These are phyloP conservation scores for Arachnomyces sp. DNA, from an alignment of 2,329 filamentous ascomycete species.

Conservation along the genomic window DNA sequence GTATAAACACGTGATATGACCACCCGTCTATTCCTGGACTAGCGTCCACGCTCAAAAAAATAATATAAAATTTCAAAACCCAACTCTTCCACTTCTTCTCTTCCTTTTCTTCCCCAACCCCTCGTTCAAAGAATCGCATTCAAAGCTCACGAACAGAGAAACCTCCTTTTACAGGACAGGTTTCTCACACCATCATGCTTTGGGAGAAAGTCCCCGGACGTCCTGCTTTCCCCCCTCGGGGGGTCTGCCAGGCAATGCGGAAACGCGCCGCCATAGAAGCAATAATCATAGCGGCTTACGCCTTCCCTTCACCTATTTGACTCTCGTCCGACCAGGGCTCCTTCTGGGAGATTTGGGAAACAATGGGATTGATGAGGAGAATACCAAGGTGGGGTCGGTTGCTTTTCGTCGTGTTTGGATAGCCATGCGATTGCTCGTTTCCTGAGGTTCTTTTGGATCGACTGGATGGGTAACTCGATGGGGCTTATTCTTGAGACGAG, in stretches of 20 bases:
- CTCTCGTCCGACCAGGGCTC: conserved; percentile 26
- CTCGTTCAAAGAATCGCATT: conserved; percentile 99
- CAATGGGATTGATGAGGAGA: conserved; percentile 5
- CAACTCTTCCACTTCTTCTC: conserved; percentile 17
- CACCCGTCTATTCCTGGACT: conserved; percentile 9
- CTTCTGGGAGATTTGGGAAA: conserved; percentile 29
- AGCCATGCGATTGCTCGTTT: conserved; percentile 99
- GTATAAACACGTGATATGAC: not conserved
- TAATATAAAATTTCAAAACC: conserved; percentile 17
- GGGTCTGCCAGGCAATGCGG: conserved; percentile 57
- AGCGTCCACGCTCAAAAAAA: conserved; percentile 14
- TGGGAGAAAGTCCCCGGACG: conserved; percentile 99
- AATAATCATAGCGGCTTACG: conserved; percentile 71
- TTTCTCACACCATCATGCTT: conserved; percentile 55
- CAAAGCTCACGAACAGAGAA: conserved; percentile 91
- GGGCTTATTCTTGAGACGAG: conserved; percentile 99
- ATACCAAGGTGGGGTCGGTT: conserved; percentile 30
- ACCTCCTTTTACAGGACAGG: conserved; percentile 24
- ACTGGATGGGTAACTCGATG: conserved; percentile 83
- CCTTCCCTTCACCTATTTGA: conserved; percentile 50
- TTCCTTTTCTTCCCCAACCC: conserved; percentile 54
- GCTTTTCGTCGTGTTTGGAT: conserved; percentile 85
- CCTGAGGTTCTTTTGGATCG: conserved; percentile 25
- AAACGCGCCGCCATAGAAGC: conserved; percentile 99
- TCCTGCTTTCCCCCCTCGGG: conserved; percentile 42